phyloP scores from a whole-genome alignment of 192 early-diverging fungal species.

The Spinellus fusiger region DNA sequence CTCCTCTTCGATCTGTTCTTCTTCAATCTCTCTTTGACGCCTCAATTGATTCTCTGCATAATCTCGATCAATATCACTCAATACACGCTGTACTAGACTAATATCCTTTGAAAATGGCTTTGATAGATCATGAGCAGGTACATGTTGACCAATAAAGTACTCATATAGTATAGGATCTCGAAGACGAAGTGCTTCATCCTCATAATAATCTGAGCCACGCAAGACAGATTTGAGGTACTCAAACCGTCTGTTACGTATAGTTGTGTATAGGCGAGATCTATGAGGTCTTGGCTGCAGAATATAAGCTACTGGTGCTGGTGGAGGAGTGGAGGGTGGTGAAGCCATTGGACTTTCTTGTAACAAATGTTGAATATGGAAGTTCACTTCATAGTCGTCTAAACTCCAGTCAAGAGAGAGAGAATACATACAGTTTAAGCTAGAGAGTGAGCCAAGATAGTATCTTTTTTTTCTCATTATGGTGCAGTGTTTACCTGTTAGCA shows the following conservation, averaged over 20 bases:
- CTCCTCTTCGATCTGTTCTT: slow-evolving; percentile 38
- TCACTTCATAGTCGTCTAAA: slow-evolving; percentile 32
- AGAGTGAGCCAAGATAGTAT: too few relatives aligned
- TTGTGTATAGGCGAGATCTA: slow-evolving; percentile 2
- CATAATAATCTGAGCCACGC: slow-evolving; percentile 30
- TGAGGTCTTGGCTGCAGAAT: not conserved
- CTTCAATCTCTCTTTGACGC: slow-evolving; percentile 9
- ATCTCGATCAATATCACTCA: slow-evolving; percentile 27
- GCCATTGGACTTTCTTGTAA: slow-evolving; percentile 1
- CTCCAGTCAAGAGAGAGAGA: too few relatives aligned
- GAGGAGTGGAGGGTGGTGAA: not conserved
- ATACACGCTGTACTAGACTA: slow-evolving; percentile 28
- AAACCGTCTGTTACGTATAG: slow-evolving; percentile 31
- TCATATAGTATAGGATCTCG: slow-evolving; percentile 39
- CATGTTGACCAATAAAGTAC: slow-evolving; percentile 36
- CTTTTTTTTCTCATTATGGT: too few relatives aligned
- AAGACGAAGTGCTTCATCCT: slow-evolving; percentile 29
- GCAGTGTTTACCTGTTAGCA: slow-evolving; percentile 14
- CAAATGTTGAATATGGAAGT: slow-evolving; percentile 24
- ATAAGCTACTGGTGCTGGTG: not conserved
- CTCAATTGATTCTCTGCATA: slow-evolving; percentile 23
- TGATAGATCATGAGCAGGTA: slow-evolving; percentile 17
- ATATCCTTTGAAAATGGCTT: slow-evolving; percentile 28
- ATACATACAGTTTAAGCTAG: too few relatives aligned
- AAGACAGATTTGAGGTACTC: slow-evolving; percentile 27